A percentile compares a stretch with the other conserved stretches of the same genome.
phyloP scores from a whole-genome alignment of 2,329 filamentous ascomycete species.

The Lasiodiplodia citricola region DNA sequence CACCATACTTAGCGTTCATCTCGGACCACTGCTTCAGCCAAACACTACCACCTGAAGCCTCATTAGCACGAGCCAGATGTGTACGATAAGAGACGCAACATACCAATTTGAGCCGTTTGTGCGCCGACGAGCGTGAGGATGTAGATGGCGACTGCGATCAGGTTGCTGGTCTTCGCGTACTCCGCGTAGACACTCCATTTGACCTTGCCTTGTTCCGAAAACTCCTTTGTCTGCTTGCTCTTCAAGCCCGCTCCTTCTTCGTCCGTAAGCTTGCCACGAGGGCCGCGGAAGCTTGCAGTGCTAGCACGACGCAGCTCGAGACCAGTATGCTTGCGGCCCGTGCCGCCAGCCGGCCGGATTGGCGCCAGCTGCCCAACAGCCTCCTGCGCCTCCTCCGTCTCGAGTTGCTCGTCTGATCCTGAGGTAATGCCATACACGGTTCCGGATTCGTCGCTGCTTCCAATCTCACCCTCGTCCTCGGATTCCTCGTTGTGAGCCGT shows the following conservation, averaged over 20 bases:
- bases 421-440: slow-evolving; percentile 58
- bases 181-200: slow-evolving; percentile 95
- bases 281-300: slow-evolving; percentile 85
- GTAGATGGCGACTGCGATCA: slow-evolving; percentile 83
- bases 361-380: slow-evolving; percentile 75
- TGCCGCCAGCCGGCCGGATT: slow-evolving; percentile 65
- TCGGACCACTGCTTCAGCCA: slow-evolving; percentile 97
- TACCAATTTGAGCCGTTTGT: slow-evolving; percentile 81
- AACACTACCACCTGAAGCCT: slow-evolving; percentile 70
- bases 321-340: slow-evolving; percentile 73
- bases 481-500: slow-evolving; percentile 66
- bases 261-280: slow-evolving; percentile 81
- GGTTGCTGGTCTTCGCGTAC: slow-evolving; percentile 93
- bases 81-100: slow-evolving; percentile 38
- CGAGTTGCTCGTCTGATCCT: slow-evolving; percentile 57
- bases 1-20: slow-evolving; percentile 68
- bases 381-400: slow-evolving; percentile 69
- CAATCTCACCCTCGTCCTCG: slow-evolving; percentile 51
- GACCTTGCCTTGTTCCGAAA: slow-evolving; percentile 92
- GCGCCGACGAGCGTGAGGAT: slow-evolving; percentile 75
- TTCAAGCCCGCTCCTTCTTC: slow-evolving; percentile 78
- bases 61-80: slow-evolving; percentile 8
- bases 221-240: slow-evolving; percentile 86
- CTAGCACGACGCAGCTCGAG: slow-evolving; percentile 77
- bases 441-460: slow-evolving; percentile 72